Conservation (phyloP, 83 land plant genomes). For the Larix sibirica region DNA sequence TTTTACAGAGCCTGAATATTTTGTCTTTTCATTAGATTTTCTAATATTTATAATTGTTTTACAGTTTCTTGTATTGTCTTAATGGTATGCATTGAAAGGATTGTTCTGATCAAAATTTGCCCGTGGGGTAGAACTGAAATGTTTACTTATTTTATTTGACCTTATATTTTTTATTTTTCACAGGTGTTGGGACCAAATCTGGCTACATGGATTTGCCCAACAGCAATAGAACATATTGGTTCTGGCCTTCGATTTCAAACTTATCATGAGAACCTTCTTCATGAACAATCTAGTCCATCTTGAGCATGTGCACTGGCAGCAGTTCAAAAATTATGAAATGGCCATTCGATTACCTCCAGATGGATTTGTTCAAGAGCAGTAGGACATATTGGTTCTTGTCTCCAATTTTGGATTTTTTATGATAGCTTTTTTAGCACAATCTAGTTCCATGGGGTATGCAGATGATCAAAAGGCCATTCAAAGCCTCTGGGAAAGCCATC, state of each 20-base stretch:
- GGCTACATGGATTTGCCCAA: slow-evolving; percentile 67
- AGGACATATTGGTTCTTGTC: neutral
- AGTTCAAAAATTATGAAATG: neutral
- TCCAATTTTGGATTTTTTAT: neutral
- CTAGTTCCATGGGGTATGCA: neutral
- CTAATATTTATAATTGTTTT: neutral
- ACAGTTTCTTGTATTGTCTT: neutral
- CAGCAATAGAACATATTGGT: slow-evolving; percentile 47
- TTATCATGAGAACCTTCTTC: slow-evolving; percentile 26
- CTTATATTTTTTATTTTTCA: neutral
- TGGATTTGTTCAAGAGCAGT: neutral
- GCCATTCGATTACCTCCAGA: neutral
- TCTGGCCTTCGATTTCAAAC: slow-evolving; percentile 68
- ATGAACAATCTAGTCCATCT: slow-evolving; percentile 3
- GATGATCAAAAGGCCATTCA: neutral
- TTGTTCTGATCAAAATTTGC: neutral
- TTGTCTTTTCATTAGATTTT: neutral
- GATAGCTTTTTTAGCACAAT: neutral
- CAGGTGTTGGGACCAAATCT: slow-evolving; percentile 76
- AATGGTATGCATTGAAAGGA: neutral
- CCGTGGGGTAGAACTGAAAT: neutral
- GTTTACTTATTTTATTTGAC: neutral
- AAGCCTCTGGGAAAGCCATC: neutral
- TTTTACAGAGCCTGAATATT: neutral
- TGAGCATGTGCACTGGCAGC: neutral